Conservation (phyloP, 73 alveolate genomes). For the Paramecium sexaurelia region DNA sequence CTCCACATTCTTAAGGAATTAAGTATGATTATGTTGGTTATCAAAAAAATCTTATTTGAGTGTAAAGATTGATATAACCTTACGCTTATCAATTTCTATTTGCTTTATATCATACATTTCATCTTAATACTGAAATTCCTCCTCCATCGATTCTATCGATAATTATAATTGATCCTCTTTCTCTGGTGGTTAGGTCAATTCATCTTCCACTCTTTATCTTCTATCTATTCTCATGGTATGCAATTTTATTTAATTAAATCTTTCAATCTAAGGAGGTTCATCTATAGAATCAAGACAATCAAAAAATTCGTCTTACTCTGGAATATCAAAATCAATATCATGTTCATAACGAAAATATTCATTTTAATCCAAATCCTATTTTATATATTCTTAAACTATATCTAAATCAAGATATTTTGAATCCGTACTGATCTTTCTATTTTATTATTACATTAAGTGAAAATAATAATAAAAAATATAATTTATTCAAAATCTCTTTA, state of each 20-base stretch:
- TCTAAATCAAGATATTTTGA: not conserved
- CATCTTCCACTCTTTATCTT: not conserved
- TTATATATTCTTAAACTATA: not conserved
- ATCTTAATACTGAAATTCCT: not conserved
- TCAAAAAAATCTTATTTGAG: not conserved
- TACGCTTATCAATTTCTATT: not conserved
- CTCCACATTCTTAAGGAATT: not conserved
- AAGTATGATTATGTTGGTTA: not conserved
- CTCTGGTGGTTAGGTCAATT: not conserved
- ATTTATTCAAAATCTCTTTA: not conserved
- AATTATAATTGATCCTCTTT: not conserved
- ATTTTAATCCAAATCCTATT: slow-evolving; percentile 5
- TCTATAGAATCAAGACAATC: slow-evolving; percentile 25
- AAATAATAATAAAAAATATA: not conserved
- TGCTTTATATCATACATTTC: not conserved
- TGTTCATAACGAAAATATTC: slow-evolving; percentile 16
- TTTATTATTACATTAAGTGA: not conserved
- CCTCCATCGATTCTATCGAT: not conserved
- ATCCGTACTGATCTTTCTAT: not conserved
- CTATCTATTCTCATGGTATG: not conserved
- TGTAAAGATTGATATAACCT: not conserved
- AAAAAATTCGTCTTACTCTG: not conserved
- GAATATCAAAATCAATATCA: slow-evolving; percentile 3
- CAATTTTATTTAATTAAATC: not conserved
- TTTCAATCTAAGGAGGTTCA: not conserved